Base-by-base conservation (phyloP, 495 filamentous ascomycete species). In the Acidomyces sp. region DNA sequence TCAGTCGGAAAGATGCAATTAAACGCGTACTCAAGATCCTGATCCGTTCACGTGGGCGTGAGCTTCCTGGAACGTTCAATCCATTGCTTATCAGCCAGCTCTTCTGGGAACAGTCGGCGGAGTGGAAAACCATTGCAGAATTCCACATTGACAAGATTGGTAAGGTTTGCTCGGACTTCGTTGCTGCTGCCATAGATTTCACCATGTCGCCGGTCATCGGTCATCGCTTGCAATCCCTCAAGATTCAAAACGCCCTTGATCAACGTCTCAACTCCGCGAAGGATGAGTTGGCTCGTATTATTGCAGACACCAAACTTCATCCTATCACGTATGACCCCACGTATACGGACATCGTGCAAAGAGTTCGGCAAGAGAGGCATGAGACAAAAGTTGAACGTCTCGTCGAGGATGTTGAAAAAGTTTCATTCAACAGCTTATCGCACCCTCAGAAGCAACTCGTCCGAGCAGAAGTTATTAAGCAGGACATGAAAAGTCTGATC, bases 61-160 rank as follows among this genome's bases (percentile, higher is more conserved):
- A 76, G 42, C 51, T 75, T 13, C 69, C 68, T 6, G 68, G 69
- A 16, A 65, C 55, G n/a, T 72, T 67, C 52, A 73, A 70, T 53
- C 66, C 69, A 6, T 50, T 70, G 28, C 57, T 75, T 12, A 58
- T 75, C 2, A 48, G 53, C 6, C 65, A 72, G 38, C 52, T 76
- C 18, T 75, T 76, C 44, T 48, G 45, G 23, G 63, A 72, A 43
- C 69, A 74, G 37, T 69, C 56, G 3, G 31, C 30, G 22, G 58
- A 56, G 3, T 75, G 68, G 72, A 48, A 61, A 37, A n/a, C 29
- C 0, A 52, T 74, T n/a, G 59, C 55, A 0, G 2, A 10, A 19
- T 18, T 33, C 3, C 55, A 62, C 25, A 43, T 61, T 29, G 34
- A 54, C 11, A 31, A 45, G 9, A 54, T 60, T 19, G 17, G 36